phyloP scores from a whole-genome alignment of 106 monocot genomes.

The Agapanthus africanus region DNA sequence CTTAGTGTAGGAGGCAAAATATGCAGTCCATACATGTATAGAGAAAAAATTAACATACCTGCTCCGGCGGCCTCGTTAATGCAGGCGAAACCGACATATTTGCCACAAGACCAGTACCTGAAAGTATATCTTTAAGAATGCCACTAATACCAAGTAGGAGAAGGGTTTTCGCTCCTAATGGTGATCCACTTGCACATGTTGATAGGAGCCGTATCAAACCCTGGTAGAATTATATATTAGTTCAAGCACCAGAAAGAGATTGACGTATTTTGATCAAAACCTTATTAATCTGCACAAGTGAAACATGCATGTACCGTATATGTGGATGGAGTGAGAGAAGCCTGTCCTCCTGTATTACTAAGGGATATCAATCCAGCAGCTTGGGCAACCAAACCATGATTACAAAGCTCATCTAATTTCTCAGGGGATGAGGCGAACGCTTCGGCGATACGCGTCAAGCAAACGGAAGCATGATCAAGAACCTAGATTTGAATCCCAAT shows the following conservation, averaged over 20 bases:
- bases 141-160: slow-evolving; percentile 89
- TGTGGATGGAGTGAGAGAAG: slow-evolving; percentile 84
- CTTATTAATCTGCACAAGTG: background rate
- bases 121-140: slow-evolving; percentile 87
- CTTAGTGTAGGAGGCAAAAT: too few relatives aligned
- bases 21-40: too few relatives aligned
- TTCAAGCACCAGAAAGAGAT: background rate
- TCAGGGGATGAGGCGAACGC: slow-evolving; percentile 85
- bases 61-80: slow-evolving; percentile 81
- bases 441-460: slow-evolving; percentile 80
- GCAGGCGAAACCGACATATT: slow-evolving; percentile 77
- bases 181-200: slow-evolving; percentile 94
- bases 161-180: slow-evolving; percentile 76
- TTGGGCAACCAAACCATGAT: slow-evolving; percentile 89
- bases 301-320: slow-evolving; percentile 47
- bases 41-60: slow-evolving; percentile 34
- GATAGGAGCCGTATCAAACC: slow-evolving; percentile 92
- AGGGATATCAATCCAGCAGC: slow-evolving; percentile 74
- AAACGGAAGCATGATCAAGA: slow-evolving; percentile 78
- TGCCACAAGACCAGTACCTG: slow-evolving; percentile 70
- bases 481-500: slow-evolving; percentile 47
- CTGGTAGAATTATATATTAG: slow-evolving; percentile 27
- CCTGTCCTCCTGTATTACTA: slow-evolving; percentile 81
- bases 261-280: background rate
- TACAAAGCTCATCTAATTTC: slow-evolving; percentile 81